Conservation (phyloP, 768 basidiomycete species). For the Termitomyces sp. region DNA sequence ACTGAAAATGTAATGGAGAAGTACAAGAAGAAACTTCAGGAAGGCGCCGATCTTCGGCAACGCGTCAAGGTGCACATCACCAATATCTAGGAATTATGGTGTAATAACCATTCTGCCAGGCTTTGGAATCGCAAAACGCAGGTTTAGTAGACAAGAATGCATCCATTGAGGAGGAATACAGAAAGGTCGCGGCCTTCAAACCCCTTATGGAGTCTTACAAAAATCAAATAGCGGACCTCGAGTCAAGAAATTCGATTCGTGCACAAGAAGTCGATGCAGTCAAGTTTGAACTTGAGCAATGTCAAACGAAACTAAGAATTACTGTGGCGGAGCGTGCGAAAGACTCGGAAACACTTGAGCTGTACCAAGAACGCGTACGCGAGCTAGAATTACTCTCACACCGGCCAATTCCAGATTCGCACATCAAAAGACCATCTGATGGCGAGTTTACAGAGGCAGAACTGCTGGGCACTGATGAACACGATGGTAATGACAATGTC, state of each 20-base stretch:
- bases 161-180: slow-evolving; percentile 87
- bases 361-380: slow-evolving; percentile 86
- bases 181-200: slow-evolving; percentile 80
- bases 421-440: slow-evolving; percentile 11
- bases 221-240: slow-evolving; percentile 76
- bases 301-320: slow-evolving; percentile 62
- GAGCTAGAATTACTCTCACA: slow-evolving; percentile 77
- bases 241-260: slow-evolving; percentile 59
- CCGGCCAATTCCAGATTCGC: slow-evolving; percentile 31
- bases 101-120: slow-evolving; percentile 32
- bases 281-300: slow-evolving; percentile 74
- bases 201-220: slow-evolving; percentile 93
- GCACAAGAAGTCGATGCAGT: slow-evolving; percentile 69
- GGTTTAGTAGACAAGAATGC: slow-evolving; percentile 89
- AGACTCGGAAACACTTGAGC: slow-evolving; percentile 79
- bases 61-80: slow-evolving; percentile 63
- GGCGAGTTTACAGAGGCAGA: slow-evolving; percentile 21
- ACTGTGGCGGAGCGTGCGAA: slow-evolving; percentile 63
- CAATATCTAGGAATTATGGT: background rate
- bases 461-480: slow-evolving; percentile 22
- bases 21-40: slow-evolving; percentile 97
- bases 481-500: slow-evolving; percentile 5
- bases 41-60: slow-evolving; percentile 84
- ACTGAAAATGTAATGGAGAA: slow-evolving; percentile 98
- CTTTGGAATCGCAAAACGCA: slow-evolving; percentile 89